Evolutionary conservation across 768 basidiomycete species (phyloP), one percentile per base, ranked within the genome.

Genomic region (Cystobasidium ongulense): DNA sequence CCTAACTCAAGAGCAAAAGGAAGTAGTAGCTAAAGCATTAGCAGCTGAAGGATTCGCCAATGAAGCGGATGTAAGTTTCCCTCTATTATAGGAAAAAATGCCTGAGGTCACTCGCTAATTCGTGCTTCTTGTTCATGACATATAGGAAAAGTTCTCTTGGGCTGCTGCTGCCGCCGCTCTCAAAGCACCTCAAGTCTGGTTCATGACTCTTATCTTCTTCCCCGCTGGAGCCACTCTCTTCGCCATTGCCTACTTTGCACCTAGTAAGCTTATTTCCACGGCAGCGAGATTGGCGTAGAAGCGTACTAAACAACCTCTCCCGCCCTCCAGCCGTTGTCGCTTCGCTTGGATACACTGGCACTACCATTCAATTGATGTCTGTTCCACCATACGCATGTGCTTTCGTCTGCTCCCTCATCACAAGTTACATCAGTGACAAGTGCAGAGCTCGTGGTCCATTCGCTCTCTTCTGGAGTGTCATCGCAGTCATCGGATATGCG

Each of bases 121-220:
- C 25, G 29, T 8, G 8, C 23, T 29, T n/a, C 43, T 13, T 46
- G 13, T 13, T 46, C 13, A 13, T 17, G 25, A 64, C 18, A 8
- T 27, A 15, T 7, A 67, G 39, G 65, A 67, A 29, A 13, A 29
- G 1, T 71, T 71, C 68, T 57, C 52, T 1, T 71, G 68, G 68
- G 33, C 31, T 27, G 23, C 29, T 15, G 68, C 54, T 25, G 54
- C 52, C 21, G 29, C 31, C 1, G 68, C 68, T 4, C 68, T 71
- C 68, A 36, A 57, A 17, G 18, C 68, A 1, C 68, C 68, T 31
- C 68, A 71, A 39, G 68, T 43, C 33, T 57, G 50, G 52, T 59
- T 71, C 54, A 71, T 71, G 68, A 35, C 31, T 38, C 68, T 71
- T 11, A 35, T 29, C 3, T 71, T 71, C 68, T 71, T 71, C 53